These are phyloP conservation scores for Fraxinus xanthoxyloides DNA, from an alignment of 305 asterid species.

Conservation along the genomic window DNA sequence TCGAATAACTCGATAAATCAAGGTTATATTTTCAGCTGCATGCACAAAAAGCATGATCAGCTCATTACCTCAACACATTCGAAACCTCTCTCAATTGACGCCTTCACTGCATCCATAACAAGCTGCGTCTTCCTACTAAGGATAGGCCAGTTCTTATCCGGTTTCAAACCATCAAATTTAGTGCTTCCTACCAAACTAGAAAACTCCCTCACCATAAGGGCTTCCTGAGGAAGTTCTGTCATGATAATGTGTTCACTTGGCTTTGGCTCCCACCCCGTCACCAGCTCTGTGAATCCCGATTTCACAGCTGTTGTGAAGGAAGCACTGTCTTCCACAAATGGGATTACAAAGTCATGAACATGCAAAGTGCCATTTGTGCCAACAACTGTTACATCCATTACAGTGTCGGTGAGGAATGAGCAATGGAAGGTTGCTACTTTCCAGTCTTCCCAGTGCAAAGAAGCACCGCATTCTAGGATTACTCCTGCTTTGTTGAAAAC, in stretches of 20 bases:
- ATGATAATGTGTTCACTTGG: constrained; percentile 47
- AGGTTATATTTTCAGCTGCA: not conserved
- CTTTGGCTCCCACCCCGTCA: constrained; percentile 51
- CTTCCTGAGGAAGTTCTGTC: constrained; percentile 79
- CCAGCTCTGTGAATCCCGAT: constrained; percentile 44
- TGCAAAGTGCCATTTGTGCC: constrained; percentile 50
- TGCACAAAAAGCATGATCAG: not conserved
- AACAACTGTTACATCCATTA: constrained; percentile 43
- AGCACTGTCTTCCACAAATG: constrained; percentile 48
- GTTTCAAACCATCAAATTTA: constrained; percentile 44
- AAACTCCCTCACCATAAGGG: constrained; percentile 66
- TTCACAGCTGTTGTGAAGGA: constrained; percentile 42
- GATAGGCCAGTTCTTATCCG: constrained; percentile 70
- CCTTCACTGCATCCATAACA: constrained; percentile 72
- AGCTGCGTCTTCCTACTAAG: constrained; percentile 70
- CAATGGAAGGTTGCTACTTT: constrained; percentile 51
- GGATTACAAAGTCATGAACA: constrained; percentile 47
- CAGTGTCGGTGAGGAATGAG: constrained; percentile 47
- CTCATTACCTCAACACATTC: constrained; percentile 43
- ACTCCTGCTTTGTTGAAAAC: constrained; percentile 52
- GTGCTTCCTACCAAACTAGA: constrained; percentile 48
- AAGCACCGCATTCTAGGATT: constrained; percentile 61
- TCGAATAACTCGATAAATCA: not conserved
- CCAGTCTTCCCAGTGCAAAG: constrained; percentile 65
- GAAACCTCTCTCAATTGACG: constrained; percentile 60